Percentiles rank a stretch among this genome's conserved stretches.
phyloP scores from a whole-genome alignment of 805 yeast species.

The Saccharomycopsis fermentans region DNA sequence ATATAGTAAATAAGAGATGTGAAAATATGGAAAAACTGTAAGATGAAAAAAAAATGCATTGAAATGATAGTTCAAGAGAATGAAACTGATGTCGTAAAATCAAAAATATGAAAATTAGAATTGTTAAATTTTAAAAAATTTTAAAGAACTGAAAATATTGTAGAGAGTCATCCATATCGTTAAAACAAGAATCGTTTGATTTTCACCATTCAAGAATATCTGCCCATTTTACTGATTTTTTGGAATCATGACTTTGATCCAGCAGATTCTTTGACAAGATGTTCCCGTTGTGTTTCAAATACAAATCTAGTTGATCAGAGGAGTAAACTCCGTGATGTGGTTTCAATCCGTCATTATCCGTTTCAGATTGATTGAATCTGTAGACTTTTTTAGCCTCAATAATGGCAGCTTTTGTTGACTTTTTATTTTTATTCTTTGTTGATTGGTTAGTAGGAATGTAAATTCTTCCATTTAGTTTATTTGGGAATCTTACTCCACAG shows the following conservation, averaged over 20 bases:
- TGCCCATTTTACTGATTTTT: conserved; percentile 18
- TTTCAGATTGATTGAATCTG: background rate
- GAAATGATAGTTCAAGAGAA: background rate
- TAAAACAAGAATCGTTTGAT: background rate
- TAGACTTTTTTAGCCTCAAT: conserved; percentile 12
- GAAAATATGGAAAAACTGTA: too few relatives aligned
- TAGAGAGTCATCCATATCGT: background rate
- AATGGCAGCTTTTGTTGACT: conserved; percentile 15
- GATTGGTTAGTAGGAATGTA: conserved; percentile 15
- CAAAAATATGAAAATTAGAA: background rate
- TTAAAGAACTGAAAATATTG: background rate
- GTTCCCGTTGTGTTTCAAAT: background rate
- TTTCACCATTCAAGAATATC: conserved; percentile 16
- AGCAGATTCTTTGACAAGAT: background rate
- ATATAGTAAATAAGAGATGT: background rate
- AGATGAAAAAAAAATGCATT: background rate
- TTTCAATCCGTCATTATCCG: background rate
- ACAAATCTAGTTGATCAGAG: background rate
- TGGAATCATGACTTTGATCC: background rate
- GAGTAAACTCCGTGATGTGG: background rate
- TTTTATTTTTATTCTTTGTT: conserved; percentile 9
- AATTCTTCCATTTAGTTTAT: conserved; percentile 14
- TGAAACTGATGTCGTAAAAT: background rate
- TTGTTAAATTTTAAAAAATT: background rate
- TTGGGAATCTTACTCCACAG: conserved; percentile 53